A percentile compares a stretch with the other conserved stretches of the same genome.
These are phyloP conservation scores for Aspergillus bombycis DNA, from an alignment of 2,329 filamentous ascomycete genomes.

Conservation along the genomic window DNA sequence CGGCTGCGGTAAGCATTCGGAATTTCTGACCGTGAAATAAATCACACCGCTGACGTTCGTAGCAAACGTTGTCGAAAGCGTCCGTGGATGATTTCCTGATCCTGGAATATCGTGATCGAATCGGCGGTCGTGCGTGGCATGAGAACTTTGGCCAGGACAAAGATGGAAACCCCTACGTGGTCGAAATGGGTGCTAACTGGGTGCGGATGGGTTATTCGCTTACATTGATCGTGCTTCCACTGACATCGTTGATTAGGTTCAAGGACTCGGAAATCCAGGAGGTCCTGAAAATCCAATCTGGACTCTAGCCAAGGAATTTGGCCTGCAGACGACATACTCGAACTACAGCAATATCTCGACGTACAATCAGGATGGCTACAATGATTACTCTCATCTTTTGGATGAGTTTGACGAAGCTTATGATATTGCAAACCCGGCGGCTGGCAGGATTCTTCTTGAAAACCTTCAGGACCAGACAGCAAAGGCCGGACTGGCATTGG, in stretches of 20 bases:
- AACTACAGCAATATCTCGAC: slow-evolving; percentile 62
- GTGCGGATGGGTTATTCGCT: slow-evolving; percentile 26
- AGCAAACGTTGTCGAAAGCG: slow-evolving; percentile 63
- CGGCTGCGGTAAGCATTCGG: slow-evolving; percentile 54
- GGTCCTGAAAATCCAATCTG: slow-evolving; percentile 60
- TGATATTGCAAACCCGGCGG: slow-evolving; percentile 51
- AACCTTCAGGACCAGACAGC: slow-evolving; percentile 65
- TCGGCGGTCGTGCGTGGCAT: slow-evolving; percentile 65
- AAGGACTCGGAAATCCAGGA: slow-evolving; percentile 43
- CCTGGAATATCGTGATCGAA: slow-evolving; percentile 63
- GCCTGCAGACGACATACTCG: slow-evolving; percentile 59
- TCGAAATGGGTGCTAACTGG: slow-evolving; percentile 72
- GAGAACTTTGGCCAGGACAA: slow-evolving; percentile 57
- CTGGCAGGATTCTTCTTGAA: slow-evolving; percentile 59
- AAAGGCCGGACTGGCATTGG: slow-evolving; percentile 59
- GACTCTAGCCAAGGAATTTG: slow-evolving; percentile 61
- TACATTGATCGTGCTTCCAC: neutral
- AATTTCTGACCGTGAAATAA: no score
- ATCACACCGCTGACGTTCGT: slow-evolving; percentile 6
- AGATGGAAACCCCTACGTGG: slow-evolving; percentile 57
- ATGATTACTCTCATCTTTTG: slow-evolving; percentile 56
- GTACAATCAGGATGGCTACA: slow-evolving; percentile 60
- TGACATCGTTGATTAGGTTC: slow-evolving; percentile 34
- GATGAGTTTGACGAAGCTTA: slow-evolving; percentile 55
- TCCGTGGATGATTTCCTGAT: slow-evolving; percentile 67